Percentiles rank a stretch among this genome's conserved stretches.
phyloP scores from a whole-genome alignment of 192 early-diverging fungal species.

The Mortierella alpina region DNA sequence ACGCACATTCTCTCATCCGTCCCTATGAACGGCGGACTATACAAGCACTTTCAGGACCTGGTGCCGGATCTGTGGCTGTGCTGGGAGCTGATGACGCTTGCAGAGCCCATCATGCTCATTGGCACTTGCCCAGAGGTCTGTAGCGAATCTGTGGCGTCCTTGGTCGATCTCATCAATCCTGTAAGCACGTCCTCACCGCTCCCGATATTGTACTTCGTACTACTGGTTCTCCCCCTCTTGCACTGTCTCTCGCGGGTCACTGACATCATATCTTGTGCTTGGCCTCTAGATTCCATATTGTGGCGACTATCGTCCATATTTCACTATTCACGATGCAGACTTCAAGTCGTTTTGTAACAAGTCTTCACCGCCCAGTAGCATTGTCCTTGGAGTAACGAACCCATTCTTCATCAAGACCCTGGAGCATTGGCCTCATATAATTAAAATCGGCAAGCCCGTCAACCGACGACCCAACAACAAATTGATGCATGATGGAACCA shows the following conservation, averaged over 20 bases:
- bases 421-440: slow-evolving; percentile 92
- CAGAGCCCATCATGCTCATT: slow-evolving; percentile 89
- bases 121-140: slow-evolving; percentile 90
- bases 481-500: slow-evolving; percentile 18
- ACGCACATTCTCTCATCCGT: slow-evolving; percentile 78
- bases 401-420: slow-evolving; percentile 92
- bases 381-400: slow-evolving; percentile 95
- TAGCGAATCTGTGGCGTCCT: slow-evolving; percentile 81
- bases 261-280: not conserved
- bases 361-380: slow-evolving; percentile 77
- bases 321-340: slow-evolving; percentile 96
- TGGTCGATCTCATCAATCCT: slow-evolving; percentile 94
- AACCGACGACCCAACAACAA: slow-evolving; percentile 46
- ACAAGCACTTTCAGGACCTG: slow-evolving; percentile 81
- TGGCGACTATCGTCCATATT: slow-evolving; percentile 96
- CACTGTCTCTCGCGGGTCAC: not conserved
- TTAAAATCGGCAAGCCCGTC: slow-evolving; percentile 60
- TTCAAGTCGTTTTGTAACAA: slow-evolving; percentile 77
- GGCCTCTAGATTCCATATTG: slow-evolving; percentile 84
- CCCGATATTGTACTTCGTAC: not conserved
- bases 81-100: slow-evolving; percentile 96
- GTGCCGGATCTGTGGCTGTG: slow-evolving; percentile 87
- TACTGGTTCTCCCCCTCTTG: too few relatives aligned
- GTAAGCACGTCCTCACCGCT: slow-evolving; percentile 54
- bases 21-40: slow-evolving; percentile 70